Conservation (phyloP, 345 rosid genomes). For the Psidium friedrichsthalianum region DNA sequence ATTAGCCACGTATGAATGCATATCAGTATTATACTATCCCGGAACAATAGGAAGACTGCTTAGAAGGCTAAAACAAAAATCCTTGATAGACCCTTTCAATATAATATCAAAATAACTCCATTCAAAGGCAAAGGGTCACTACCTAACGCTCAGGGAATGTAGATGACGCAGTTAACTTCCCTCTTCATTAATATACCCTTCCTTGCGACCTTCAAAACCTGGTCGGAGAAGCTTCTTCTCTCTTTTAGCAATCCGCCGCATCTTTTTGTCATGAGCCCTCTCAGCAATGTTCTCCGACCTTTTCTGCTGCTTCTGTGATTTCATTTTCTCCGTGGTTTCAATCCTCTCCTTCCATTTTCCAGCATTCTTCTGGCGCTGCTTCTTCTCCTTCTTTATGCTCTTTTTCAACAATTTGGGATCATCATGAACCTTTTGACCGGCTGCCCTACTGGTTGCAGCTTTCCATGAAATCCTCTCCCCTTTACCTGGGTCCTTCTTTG, state of each 20-base stretch:
- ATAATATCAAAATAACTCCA: neutral
- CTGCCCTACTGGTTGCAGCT: slow-evolving; percentile 70
- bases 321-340: slow-evolving; percentile 48
- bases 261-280: slow-evolving; percentile 63
- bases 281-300: slow-evolving; percentile 61
- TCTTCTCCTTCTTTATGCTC: slow-evolving; percentile 67
- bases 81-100: neutral
- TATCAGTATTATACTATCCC: neutral
- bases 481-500: slow-evolving; percentile 69
- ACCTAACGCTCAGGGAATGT: neutral
- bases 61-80: neutral
- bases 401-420: slow-evolving; percentile 67
- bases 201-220: slow-evolving; percentile 80
- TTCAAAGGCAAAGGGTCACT: neutral
- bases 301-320: slow-evolving; percentile 62
- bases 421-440: slow-evolving; percentile 76
- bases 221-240: slow-evolving; percentile 86
- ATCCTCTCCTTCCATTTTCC: slow-evolving; percentile 86
- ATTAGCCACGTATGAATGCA: neutral
- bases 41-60: neutral
- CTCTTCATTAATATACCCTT: slow-evolving; percentile 14
- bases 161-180: neutral
- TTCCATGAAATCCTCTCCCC: slow-evolving; percentile 58
- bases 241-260: slow-evolving; percentile 62
- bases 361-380: slow-evolving; percentile 54